A percentile compares a stretch with the other conserved stretches of the same genome.
phyloP scores from a whole-genome alignment of 768 basidiomycete species.

The Suillus hirtellus region DNA sequence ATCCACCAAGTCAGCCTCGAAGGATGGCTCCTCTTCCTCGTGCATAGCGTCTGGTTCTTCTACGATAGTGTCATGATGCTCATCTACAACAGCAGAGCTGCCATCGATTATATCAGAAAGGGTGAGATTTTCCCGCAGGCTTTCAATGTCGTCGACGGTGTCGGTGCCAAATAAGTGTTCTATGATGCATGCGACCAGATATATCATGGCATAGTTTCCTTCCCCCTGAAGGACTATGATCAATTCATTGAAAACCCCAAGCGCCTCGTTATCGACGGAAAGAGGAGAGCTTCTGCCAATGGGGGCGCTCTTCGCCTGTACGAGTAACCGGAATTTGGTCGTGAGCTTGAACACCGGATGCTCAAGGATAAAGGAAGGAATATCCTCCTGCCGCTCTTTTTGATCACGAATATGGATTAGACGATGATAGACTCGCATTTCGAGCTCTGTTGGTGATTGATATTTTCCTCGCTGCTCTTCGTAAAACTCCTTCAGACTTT shows the following conservation, averaged over 20 bases:
- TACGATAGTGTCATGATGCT: constrained; percentile 19
- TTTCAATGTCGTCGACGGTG: constrained; percentile 74
- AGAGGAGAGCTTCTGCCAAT: constrained; percentile 68
- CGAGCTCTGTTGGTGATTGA: constrained; percentile 81
- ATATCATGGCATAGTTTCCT: constrained; percentile 71
- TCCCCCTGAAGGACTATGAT: constrained; percentile 63
- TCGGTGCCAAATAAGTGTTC: constrained; percentile 85
- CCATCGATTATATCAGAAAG: constrained; percentile 74
- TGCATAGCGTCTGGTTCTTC: constrained; percentile 27
- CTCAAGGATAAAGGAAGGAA: constrained; percentile 63
- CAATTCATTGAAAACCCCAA: constrained; percentile 65
- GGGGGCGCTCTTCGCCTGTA: constrained; percentile 76
- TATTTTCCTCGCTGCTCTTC: constrained; percentile 73
- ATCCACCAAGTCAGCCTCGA: constrained; percentile 20
- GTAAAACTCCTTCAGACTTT: constrained; percentile 92
- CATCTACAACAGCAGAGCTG: constrained; percentile 32
- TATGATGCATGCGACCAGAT: constrained; percentile 85
- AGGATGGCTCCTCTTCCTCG: constrained; percentile 21
- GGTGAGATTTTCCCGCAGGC: constrained; percentile 55
- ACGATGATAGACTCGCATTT: constrained; percentile 95
- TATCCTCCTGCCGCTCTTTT: constrained; percentile 69
- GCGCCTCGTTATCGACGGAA: constrained; percentile 62
- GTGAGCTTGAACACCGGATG: constrained; percentile 83
- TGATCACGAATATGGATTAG: constrained; percentile 90
- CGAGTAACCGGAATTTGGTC: constrained; percentile 75